phyloP scores from a whole-genome alignment of 768 basidiomycete species.

The Rhizopogon sp. region DNA sequence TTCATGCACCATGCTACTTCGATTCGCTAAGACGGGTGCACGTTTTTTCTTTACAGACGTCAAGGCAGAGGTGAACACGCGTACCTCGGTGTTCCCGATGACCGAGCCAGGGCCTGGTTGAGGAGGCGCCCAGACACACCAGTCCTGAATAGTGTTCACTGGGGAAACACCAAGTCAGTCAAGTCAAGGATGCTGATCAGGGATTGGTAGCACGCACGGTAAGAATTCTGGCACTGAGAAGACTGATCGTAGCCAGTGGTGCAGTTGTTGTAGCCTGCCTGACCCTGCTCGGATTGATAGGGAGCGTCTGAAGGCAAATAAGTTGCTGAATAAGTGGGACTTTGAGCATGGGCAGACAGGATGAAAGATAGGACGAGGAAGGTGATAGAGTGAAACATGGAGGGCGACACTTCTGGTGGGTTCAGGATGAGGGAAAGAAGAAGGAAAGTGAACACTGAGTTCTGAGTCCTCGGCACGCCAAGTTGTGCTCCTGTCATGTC shows the following conservation, averaged over 20 bases:
- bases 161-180: not conserved
- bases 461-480: not conserved
- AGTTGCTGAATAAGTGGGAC: conserved; percentile 34
- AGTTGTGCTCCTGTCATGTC: not conserved
- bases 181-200: not conserved
- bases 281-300: conserved; percentile 48
- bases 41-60: conserved; percentile 8
- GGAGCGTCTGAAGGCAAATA: conserved; percentile 47
- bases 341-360: conserved; percentile 11
- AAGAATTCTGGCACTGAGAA: conserved; percentile 65
- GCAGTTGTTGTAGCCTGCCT: conserved; percentile 63
- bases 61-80: conserved; percentile 8
- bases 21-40: conserved; percentile 28
- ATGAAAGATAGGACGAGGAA: conserved; percentile 16
- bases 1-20: conserved; percentile 53
- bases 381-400: conserved; percentile 14
- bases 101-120: conserved; percentile 43
- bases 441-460: conserved; percentile 4
- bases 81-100: conserved; percentile 61
- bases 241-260: conserved; percentile 48
- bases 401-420: conserved; percentile 5
- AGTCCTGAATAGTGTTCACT: conserved; percentile 58
- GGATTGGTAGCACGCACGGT: conserved; percentile 33
- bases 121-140: conserved; percentile 50
- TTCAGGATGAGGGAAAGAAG: conserved; percentile 3